Conservation (phyloP, 371 early-diverging fungal species). For the Rhizopus arrhizus region DNA sequence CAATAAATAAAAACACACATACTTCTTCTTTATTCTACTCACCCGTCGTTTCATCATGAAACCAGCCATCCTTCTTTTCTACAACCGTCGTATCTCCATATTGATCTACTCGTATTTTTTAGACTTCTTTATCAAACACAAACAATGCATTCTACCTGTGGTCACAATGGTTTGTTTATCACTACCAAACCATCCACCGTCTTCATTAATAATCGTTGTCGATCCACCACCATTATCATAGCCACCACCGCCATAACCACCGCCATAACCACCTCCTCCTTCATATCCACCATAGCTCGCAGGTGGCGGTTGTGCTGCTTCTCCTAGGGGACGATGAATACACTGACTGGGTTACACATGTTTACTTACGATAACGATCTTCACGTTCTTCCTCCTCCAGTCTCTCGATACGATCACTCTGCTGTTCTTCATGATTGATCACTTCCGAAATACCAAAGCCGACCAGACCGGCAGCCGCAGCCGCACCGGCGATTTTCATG, state of each 20-base stretch:
- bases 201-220: conserved; percentile 46
- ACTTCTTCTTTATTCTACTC: neutral
- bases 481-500: conserved; percentile 47
- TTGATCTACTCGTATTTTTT: conserved; percentile 23
- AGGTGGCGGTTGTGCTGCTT: neutral
- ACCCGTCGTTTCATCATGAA: conserved; percentile 36
- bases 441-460: conserved; percentile 48
- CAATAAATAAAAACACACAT: neutral
- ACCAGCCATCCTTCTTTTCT: conserved; percentile 40
- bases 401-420: conserved; percentile 33
- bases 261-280: neutral
- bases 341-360: neutral
- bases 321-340: neutral
- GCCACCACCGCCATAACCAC: conserved; percentile 18
- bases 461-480: conserved; percentile 41
- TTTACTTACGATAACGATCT: conserved; percentile 22
- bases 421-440: conserved; percentile 43
- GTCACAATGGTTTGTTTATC: conserved; percentile 42
- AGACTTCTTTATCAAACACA: neutral
- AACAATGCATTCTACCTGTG: conserved; percentile 19
- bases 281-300: too few relatives aligned
- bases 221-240: neutral
- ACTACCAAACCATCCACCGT: conserved; percentile 44
- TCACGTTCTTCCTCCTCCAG: conserved; percentile 32
- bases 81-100: conserved; percentile 41